These are phyloP conservation scores for Elongisporangium prolatum DNA, from an alignment of 352 stramenopile species.

Conservation along the genomic window DNA sequence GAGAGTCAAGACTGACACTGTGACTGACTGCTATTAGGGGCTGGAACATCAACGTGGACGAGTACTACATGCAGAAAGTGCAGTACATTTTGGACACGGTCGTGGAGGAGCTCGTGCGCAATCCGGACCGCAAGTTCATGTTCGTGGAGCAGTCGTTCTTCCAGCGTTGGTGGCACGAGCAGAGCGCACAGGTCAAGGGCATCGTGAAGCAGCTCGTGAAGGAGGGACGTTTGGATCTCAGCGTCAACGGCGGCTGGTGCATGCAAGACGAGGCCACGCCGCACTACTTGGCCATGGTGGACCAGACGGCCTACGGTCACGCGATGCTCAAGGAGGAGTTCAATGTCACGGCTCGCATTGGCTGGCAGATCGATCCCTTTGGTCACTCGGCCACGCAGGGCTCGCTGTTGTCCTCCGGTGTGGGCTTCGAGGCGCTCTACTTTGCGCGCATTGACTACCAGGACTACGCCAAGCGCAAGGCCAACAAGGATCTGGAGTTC, in stretches of 20 bases:
- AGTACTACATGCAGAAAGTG: conserved; percentile 95
- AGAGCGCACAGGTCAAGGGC: conserved; percentile 64
- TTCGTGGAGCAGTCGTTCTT: conserved; percentile 97
- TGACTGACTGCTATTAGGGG: conserved; percentile 27
- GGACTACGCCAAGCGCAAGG: conserved; percentile 89
- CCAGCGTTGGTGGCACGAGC: conserved; percentile 94
- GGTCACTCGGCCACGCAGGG: conserved; percentile 90
- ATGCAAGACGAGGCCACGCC: conserved; percentile 98
- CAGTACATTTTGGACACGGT: conserved; percentile 95
- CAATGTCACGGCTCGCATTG: conserved; percentile 90
- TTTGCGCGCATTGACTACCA: conserved; percentile 98
- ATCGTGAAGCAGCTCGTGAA: conserved; percentile 86
- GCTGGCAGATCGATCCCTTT: conserved; percentile 99
- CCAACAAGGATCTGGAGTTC: conserved; percentile 90
- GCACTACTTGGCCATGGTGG: conserved; percentile 97
- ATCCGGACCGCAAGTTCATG: conserved; percentile 92
- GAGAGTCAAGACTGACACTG: conserved; percentile 6
- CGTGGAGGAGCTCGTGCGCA: conserved; percentile 79
- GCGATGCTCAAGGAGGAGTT: conserved; percentile 94
- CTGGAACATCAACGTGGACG: conserved; percentile 96
- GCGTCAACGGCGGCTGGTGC: conserved; percentile 95
- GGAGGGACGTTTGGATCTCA: conserved; percentile 90
- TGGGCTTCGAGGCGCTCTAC: conserved; percentile 96
- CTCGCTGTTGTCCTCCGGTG: conserved; percentile 84
- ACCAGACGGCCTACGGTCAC: conserved; percentile 97